Conservation (phyloP, 352 stramenopile genomes). For the Pythium phragmitis region DNA sequence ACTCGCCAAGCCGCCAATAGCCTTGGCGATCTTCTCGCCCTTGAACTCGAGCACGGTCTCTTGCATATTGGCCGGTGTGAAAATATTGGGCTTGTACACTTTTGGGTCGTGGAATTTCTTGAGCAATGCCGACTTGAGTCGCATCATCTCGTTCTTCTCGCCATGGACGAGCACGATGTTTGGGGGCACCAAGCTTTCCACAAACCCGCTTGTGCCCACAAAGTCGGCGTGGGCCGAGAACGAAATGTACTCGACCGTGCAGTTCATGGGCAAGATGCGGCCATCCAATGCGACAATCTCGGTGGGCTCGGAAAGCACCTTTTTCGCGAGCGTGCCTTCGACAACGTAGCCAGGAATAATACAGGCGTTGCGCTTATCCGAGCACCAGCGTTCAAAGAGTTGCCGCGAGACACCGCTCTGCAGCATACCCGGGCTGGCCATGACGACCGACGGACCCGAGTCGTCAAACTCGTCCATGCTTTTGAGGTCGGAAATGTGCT, state of each 20-base stretch:
- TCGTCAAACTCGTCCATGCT: slow-evolving; percentile 97
- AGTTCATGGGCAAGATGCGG: slow-evolving; percentile 93
- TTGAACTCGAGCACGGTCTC: slow-evolving; percentile 88
- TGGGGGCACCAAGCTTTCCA: slow-evolving; percentile 91
- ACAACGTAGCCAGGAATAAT: slow-evolving; percentile 99
- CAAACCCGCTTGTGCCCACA: slow-evolving; percentile 95
- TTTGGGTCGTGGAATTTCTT: slow-evolving; percentile 91
- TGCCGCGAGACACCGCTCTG: slow-evolving; percentile 97
- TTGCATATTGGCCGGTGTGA: slow-evolving; percentile 85
- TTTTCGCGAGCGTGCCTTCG: slow-evolving; percentile 97
- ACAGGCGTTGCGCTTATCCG: slow-evolving; percentile 97
- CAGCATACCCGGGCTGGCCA: slow-evolving; percentile 98
- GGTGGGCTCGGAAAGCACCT: slow-evolving; percentile 95
- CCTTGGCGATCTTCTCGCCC: slow-evolving; percentile 87
- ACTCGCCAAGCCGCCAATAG: slow-evolving; percentile 69
- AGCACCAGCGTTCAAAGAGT: slow-evolving; percentile 98
- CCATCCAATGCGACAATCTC: slow-evolving; percentile 95
- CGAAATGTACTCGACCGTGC: slow-evolving; percentile 96
- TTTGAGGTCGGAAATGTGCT: slow-evolving; percentile 97
- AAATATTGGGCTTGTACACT: slow-evolving; percentile 78
- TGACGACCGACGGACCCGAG: slow-evolving; percentile 97
- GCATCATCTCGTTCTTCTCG: slow-evolving; percentile 98
- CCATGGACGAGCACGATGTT: slow-evolving; percentile 96
- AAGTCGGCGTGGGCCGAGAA: slow-evolving; percentile 98
- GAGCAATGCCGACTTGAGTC: slow-evolving; percentile 91